These are phyloP conservation scores for Lasiosphaeria hispida DNA, from an alignment of 495 filamentous ascomycete species.

Conservation along the genomic window DNA sequence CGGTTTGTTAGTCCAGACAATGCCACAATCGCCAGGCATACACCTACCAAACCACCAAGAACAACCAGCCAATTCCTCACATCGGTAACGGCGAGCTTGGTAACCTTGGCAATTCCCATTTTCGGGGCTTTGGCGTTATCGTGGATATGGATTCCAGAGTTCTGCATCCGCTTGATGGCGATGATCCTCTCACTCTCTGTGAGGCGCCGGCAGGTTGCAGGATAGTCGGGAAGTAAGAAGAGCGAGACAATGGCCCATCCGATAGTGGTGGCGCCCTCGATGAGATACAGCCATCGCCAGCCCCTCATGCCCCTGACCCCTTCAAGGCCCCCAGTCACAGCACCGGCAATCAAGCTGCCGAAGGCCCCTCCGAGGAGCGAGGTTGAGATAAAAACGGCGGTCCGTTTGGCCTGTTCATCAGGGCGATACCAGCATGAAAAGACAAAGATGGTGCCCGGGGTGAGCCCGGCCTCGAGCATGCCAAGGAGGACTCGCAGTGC, in stretches of 20 bases:
- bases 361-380: constrained; percentile 59
- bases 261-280: constrained; percentile 56
- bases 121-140: neutral
- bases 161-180: constrained; percentile 31
- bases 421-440: constrained; percentile 63
- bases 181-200: constrained; percentile 51
- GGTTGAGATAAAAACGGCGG: constrained; percentile 58
- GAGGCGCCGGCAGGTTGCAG: constrained; percentile 60
- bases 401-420: constrained; percentile 58
- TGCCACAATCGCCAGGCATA: neutral
- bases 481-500: constrained; percentile 57
- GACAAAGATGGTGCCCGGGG: constrained; percentile 55
- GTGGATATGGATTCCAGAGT: constrained; percentile 17
- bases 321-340: constrained; percentile 53
- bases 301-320: constrained; percentile 47
- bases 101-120: constrained; percentile 3
- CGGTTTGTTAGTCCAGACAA: too few relatives aligned
- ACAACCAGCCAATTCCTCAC: constrained; percentile 10
- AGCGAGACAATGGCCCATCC: constrained; percentile 46
- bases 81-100: neutral
- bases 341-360: constrained; percentile 44
- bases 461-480: constrained; percentile 56
- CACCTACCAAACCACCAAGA: neutral
- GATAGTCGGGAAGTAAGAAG: constrained; percentile 58
- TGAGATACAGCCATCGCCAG: constrained; percentile 53